These are phyloP conservation scores for Aspergillus ostianus DNA, from an alignment of 495 filamentous ascomycete genomes.

Conservation along the genomic window DNA sequence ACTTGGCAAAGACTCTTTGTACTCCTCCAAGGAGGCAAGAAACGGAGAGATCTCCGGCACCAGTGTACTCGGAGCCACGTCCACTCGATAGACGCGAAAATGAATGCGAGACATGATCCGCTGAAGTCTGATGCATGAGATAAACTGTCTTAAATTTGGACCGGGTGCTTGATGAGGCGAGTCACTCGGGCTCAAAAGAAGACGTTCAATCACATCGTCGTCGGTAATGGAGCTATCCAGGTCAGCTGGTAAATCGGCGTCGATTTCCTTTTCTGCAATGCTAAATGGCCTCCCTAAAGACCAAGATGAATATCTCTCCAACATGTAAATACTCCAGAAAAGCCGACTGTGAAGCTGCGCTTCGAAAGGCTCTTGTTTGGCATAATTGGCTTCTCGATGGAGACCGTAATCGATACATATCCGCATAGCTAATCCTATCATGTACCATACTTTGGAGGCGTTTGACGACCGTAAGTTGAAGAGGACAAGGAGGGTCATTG, in stretches of 20 bases:
- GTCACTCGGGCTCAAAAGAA: not conserved
- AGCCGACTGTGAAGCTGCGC: constrained; percentile 33
- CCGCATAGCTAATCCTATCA: constrained; percentile 43
- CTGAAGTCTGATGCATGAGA: constrained; percentile 35
- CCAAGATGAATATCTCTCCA: constrained; percentile 37
- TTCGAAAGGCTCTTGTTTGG: constrained; percentile 26
- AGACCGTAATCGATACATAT: constrained; percentile 43
- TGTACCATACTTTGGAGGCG: constrained; percentile 43
- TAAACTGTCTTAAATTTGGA: constrained; percentile 21
- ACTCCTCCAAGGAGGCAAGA: constrained; percentile 32
- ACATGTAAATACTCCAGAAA: constrained; percentile 45
- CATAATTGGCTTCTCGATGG: constrained; percentile 28
- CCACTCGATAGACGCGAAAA: constrained; percentile 39
- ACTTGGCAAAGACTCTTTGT: constrained; percentile 25
- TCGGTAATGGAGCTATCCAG: constrained; percentile 28
- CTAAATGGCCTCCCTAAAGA: constrained; percentile 40
- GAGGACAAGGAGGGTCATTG: constrained; percentile 39
- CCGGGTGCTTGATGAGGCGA: not conserved
- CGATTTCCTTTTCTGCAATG: constrained; percentile 42
- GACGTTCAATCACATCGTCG: constrained; percentile 4
- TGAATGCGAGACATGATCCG: constrained; percentile 41
- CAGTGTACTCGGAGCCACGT: constrained; percentile 25
- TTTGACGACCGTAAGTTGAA: constrained; percentile 37
- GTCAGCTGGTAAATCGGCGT: constrained; percentile 32
- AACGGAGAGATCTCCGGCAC: constrained; percentile 30